These are phyloP conservation scores for Raddia distichophylla DNA, from an alignment of 176 grass and related monocot species.

Conservation along the genomic window DNA sequence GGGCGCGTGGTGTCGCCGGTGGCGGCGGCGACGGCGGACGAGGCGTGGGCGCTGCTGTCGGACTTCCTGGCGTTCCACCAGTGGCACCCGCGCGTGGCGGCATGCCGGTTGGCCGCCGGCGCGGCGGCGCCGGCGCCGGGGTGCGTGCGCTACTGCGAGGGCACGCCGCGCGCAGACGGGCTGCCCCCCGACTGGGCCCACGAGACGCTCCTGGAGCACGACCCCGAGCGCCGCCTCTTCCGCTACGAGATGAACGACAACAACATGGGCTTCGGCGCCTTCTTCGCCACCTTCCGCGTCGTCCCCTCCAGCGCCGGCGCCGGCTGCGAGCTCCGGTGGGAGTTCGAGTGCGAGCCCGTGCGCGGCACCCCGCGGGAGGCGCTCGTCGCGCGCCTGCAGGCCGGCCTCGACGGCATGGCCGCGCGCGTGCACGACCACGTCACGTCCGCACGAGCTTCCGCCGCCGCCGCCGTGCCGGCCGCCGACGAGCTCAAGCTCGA, in stretches of 20 bases:
- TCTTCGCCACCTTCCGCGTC: conserved; percentile 66
- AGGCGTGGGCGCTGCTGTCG: conserved; percentile 78
- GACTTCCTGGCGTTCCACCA: conserved; percentile 73
- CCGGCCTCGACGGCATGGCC: conserved; percentile 57
- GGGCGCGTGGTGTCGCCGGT: conserved; percentile 52
- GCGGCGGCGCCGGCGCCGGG: conserved; percentile 21
- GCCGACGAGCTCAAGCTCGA: conserved; percentile 44
- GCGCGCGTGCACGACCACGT: conserved; percentile 40
- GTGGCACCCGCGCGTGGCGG: conserved; percentile 69
- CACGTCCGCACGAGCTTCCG: neutral
- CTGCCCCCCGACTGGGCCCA: conserved; percentile 61
- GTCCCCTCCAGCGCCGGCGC: neutral
- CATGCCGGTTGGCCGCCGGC: conserved; percentile 53
- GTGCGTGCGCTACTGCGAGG: conserved; percentile 81
- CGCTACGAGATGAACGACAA: conserved; percentile 89
- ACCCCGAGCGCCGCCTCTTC: conserved; percentile 55
- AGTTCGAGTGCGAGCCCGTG: conserved; percentile 64
- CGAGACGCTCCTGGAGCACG: conserved; percentile 79
- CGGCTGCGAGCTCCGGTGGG: conserved; percentile 53
- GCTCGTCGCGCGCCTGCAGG: conserved; percentile 55
- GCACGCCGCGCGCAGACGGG: conserved; percentile 10
- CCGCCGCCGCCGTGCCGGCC: neutral
- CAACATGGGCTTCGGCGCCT: conserved; percentile 79
- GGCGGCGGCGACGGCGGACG: conserved; percentile 42
- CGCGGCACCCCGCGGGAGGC: conserved; percentile 45